These are phyloP conservation scores for Magnaporthiopsis incrustans DNA, from an alignment of 2,329 filamentous ascomycete species.

Conservation along the genomic window DNA sequence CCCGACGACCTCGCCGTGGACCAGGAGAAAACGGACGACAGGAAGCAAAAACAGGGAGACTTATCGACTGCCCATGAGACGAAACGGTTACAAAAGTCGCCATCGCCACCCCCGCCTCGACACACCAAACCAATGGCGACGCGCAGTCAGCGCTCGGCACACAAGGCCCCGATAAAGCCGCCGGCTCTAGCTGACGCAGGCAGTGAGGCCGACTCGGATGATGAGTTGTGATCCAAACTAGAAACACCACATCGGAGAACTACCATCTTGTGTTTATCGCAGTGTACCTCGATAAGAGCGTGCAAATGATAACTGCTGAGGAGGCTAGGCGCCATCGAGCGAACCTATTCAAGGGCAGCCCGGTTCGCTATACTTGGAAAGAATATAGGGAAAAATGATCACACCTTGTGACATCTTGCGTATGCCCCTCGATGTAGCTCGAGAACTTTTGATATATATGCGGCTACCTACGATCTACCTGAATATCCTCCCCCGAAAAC, in stretches of 20 bases:
- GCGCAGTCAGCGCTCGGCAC: constrained; percentile 1
- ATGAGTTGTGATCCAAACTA: constrained; percentile 35
- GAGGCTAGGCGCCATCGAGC: too few species aligned
- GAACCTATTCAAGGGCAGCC: too few species aligned
- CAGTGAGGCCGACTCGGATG: constrained; percentile 47
- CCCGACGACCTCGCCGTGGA: constrained; percentile 24
- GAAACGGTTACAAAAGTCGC: not conserved
- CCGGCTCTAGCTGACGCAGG: constrained; percentile 19
- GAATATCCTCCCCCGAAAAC: too few species aligned
- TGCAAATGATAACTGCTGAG: not conserved
- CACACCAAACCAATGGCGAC: constrained; percentile 9
- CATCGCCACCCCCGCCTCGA: not conserved
- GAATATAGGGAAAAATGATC: too few species aligned
- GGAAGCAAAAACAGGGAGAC: not conserved
- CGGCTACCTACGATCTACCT: too few species aligned
- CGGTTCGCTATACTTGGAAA: too few species aligned
- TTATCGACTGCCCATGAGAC: not conserved
- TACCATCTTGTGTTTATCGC: not conserved
- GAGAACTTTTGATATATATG: not conserved
- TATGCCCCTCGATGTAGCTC: not conserved
- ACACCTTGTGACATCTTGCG: too few species aligned
- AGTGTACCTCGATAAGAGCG: not conserved
- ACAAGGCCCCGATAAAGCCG: constrained; percentile 6
- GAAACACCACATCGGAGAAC: not conserved
- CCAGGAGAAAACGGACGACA: not conserved